phyloP scores from a whole-genome alignment of 345 rosid genomes.

The Populus simonii region DNA sequence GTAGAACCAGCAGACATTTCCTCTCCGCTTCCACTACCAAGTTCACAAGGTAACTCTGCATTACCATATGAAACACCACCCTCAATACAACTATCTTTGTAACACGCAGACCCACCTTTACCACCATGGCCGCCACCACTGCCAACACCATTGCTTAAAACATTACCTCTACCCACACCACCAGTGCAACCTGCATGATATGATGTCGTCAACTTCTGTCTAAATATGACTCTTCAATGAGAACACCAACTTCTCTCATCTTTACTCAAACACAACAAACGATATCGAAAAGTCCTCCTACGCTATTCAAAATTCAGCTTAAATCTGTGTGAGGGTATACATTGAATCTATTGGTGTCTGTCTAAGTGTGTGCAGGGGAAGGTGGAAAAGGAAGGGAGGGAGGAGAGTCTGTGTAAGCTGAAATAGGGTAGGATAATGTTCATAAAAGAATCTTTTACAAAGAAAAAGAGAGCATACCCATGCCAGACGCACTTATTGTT shows the following conservation, averaged over 20 bases:
- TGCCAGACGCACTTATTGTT: slow-evolving; percentile 70
- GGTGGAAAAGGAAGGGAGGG: background rate
- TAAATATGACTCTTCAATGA: slow-evolving; percentile 14
- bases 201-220: slow-evolving; percentile 3
- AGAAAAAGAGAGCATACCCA: slow-evolving; percentile 52
- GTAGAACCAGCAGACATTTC: slow-evolving; percentile 55
- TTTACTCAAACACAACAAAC: slow-evolving; percentile 16
- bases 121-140: slow-evolving; percentile 99
- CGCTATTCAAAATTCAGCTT: background rate
- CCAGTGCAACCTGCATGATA: slow-evolving; percentile 78
- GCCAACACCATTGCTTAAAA: slow-evolving; percentile 65
- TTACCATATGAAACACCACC: slow-evolving; percentile 92
- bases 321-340: background rate
- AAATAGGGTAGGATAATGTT: background rate
- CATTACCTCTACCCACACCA: slow-evolving; percentile 79
- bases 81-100: slow-evolving; percentile 49
- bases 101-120: slow-evolving; percentile 79
- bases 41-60: slow-evolving; percentile 88
- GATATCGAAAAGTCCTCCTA: background rate
- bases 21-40: slow-evolving; percentile 99
- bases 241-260: slow-evolving; percentile 5
- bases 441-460: background rate
- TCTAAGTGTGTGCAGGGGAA: background rate
- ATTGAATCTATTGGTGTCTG: background rate
- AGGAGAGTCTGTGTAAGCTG: background rate